Conservation (phyloP, 768 basidiomycete species). For the Cystobasidium tubakii region DNA sequence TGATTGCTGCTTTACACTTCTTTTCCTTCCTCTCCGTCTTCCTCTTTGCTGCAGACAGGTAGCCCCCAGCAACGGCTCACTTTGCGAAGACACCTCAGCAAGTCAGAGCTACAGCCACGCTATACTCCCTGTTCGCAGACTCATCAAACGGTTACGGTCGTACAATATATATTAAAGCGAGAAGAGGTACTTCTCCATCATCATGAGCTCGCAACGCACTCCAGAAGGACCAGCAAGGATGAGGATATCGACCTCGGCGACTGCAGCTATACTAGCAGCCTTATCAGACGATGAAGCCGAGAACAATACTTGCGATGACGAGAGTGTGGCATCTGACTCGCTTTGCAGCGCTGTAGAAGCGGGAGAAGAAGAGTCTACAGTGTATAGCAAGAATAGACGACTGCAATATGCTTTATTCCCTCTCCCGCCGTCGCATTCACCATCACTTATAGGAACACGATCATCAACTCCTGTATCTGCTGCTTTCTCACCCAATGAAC, state of each 20-base stretch:
- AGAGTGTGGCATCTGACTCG: neutral
- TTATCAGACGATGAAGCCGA: neutral
- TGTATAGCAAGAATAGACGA: neutral
- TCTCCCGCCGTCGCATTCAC: neutral
- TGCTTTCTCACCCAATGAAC: slow-evolving; percentile 13
- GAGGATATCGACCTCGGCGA: slow-evolving; percentile 4
- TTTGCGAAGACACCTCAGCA: too few relatives aligned
- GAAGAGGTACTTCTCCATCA: too few relatives aligned
- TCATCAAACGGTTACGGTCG: too few relatives aligned
- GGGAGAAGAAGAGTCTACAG: neutral
- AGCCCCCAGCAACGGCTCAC: too few relatives aligned
- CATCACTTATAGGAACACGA: neutral
- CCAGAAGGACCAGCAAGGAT: too few relatives aligned
- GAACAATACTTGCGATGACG: neutral
- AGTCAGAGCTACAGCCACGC: too few relatives aligned
- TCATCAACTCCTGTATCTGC: neutral
- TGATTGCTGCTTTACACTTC: too few relatives aligned
- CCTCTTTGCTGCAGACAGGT: too few relatives aligned
- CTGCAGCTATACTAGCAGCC: neutral
- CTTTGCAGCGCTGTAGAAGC: neutral
- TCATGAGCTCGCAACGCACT: too few relatives aligned
- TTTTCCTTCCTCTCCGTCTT: too few relatives aligned
- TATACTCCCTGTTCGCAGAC: too few relatives aligned
- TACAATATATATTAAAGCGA: too few relatives aligned
- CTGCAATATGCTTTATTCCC: neutral